These are phyloP conservation scores for Phytophthora melonis DNA, from an alignment of 352 stramenopile species.

Conservation along the genomic window DNA sequence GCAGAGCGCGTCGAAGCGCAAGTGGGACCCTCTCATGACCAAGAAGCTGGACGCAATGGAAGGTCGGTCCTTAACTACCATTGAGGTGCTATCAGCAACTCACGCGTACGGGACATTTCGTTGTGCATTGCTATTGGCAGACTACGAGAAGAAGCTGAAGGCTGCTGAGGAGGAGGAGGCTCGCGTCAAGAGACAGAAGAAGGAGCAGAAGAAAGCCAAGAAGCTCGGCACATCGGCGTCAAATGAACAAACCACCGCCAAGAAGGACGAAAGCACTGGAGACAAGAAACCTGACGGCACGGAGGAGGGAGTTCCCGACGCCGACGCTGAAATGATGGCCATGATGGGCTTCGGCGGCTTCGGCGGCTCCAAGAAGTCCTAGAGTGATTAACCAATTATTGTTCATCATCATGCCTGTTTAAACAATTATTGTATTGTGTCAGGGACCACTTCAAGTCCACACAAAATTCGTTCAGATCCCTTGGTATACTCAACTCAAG, in stretches of 20 bases:
- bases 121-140: constrained; percentile 27
- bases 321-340: constrained; percentile 89
- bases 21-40: constrained; percentile 83
- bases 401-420: too few species aligned
- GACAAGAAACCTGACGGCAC: constrained; percentile 30
- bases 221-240: constrained; percentile 41
- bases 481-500: not conserved
- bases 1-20: constrained; percentile 83
- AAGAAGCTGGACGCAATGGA: constrained; percentile 88
- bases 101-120: too few species aligned
- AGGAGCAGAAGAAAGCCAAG: constrained; percentile 78
- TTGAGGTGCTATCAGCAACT: not conserved
- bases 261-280: not conserved
- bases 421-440: too few species aligned
- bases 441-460: not conserved
- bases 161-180: constrained; percentile 72
- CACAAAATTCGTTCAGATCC: not conserved
- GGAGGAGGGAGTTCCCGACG: constrained; percentile 27
- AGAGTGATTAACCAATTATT: not conserved
- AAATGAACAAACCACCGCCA: constrained; percentile 5
- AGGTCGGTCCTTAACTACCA: constrained; percentile 39
- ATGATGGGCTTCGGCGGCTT: constrained; percentile 94
- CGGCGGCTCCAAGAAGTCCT: constrained; percentile 76
- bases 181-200: constrained; percentile 77
- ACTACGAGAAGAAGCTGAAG: constrained; percentile 90